These are phyloP conservation scores for Chaetomium olivaceum DNA, from an alignment of 2,329 filamentous ascomycete species.

Conservation along the genomic window DNA sequence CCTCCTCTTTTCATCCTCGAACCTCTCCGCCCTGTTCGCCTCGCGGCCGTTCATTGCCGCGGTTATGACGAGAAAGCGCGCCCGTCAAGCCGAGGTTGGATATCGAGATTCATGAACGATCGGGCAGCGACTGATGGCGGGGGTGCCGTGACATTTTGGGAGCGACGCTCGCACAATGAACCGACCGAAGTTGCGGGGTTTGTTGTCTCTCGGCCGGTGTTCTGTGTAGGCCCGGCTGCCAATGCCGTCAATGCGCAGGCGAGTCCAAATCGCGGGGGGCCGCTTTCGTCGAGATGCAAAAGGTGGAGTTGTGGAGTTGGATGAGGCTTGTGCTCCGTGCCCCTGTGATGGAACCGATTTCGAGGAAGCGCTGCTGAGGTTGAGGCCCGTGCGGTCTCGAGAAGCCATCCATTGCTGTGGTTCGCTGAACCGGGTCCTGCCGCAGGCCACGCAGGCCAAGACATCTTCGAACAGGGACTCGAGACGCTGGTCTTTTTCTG, in stretches of 20 bases:
- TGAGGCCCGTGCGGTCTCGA: constrained; percentile 10
- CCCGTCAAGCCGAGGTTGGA: constrained; percentile 25
- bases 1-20: constrained; percentile 94
- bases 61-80: constrained; percentile 24
- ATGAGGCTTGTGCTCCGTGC: constrained; percentile 2
- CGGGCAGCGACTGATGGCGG: constrained; percentile 30
- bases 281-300: background rate
- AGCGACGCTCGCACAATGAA: background rate
- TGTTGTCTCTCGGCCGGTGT: background rate
- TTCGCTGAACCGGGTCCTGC: background rate
- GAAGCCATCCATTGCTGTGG: background rate
- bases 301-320: constrained; percentile 8
- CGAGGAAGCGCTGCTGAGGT: background rate
- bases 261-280: constrained; percentile 10
- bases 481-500: background rate
- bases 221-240: background rate
- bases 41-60: constrained; percentile 43
- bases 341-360: constrained; percentile 8
- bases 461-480: background rate
- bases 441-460: constrained; percentile 12
- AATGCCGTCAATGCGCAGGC: background rate
- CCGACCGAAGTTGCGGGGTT: background rate
- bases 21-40: constrained; percentile 68
- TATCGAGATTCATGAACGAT: constrained; percentile 36
- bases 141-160: constrained; percentile 22